phyloP scores from a whole-genome alignment of 257 asterid species.

The Scutellaria galericulata region DNA sequence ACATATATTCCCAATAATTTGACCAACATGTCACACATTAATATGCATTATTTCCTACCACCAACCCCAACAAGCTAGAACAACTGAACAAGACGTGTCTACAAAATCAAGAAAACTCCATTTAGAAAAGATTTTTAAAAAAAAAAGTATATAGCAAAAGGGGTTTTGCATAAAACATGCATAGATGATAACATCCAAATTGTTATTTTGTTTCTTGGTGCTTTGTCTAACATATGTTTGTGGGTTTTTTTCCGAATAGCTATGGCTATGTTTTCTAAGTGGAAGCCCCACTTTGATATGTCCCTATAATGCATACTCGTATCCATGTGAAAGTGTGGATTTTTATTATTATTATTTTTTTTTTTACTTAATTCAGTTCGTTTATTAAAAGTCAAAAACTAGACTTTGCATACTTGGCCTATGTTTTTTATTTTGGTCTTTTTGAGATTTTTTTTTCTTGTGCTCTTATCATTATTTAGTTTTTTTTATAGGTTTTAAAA shows the following conservation, averaged over 20 bases:
- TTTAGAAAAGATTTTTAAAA: not conserved
- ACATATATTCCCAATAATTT: constrained; percentile 36
- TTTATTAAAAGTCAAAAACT: too few relatives aligned
- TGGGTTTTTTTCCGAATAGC: constrained; percentile 24
- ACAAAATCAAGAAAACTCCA: constrained; percentile 28
- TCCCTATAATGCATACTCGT: constrained; percentile 29
- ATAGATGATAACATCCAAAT: constrained; percentile 31
- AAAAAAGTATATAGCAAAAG: not conserved
- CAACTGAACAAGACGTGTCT: constrained; percentile 10
- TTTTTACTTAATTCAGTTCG: not conserved
- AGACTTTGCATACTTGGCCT: too few relatives aligned
- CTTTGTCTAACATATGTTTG: constrained; percentile 17
- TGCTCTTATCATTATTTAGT: too few relatives aligned
- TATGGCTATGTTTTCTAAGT: constrained; percentile 28
- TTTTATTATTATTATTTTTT: too few relatives aligned
- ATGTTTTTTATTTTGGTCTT: too few relatives aligned
- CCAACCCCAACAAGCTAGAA: constrained; percentile 26
- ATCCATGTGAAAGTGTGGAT: constrained; percentile 27
- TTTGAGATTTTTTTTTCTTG: too few relatives aligned
- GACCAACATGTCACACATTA: constrained; percentile 28
- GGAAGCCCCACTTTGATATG: constrained; percentile 17
- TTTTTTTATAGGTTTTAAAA: too few relatives aligned
- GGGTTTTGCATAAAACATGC: constrained; percentile 12
- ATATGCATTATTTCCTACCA: constrained; percentile 22
- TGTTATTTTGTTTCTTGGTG: constrained; percentile 40